These are phyloP conservation scores for Graphium sp. DNA, from an alignment of 2,329 filamentous ascomycete genomes.

Conservation along the genomic window DNA sequence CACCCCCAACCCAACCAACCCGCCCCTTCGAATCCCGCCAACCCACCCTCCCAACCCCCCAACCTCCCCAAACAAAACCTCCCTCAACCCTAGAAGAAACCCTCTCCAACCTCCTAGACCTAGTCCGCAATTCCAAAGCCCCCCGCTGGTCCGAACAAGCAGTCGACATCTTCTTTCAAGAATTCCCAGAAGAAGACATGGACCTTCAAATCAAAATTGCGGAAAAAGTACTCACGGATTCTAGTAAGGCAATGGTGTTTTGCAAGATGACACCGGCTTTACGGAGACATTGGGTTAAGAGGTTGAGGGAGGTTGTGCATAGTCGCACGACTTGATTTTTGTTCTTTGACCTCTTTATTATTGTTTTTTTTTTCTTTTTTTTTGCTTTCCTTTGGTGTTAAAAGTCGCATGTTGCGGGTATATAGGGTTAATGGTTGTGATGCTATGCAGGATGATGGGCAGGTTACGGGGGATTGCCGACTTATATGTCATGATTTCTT, in stretches of 20 bases:
- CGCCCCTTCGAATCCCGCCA: slow-evolving; percentile 7
- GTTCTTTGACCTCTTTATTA: not conserved
- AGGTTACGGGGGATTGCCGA: no score
- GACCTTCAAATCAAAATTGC: slow-evolving; percentile 43
- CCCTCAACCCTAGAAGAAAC: slow-evolving; percentile 13
- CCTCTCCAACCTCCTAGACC: slow-evolving; percentile 18
- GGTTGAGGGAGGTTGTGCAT: slow-evolving; percentile 29
- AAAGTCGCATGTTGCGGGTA: no score
- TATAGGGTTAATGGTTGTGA: no score
- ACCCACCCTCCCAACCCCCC: not conserved
- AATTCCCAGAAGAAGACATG: slow-evolving; percentile 38
- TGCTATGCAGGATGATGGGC: no score
- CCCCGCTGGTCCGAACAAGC: slow-evolving; percentile 39
- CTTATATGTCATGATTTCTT: no score
- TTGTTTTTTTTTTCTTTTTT: not conserved
- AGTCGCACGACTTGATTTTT: slow-evolving; percentile 1
- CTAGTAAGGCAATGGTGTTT: slow-evolving; percentile 43
- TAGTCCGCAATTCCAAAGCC: slow-evolving; percentile 17
- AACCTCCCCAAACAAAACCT: not conserved
- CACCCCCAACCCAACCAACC: slow-evolving; percentile 14
- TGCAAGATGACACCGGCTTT: slow-evolving; percentile 39
- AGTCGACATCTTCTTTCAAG: slow-evolving; percentile 40
- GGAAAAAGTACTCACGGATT: slow-evolving; percentile 39
- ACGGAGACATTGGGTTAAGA: slow-evolving; percentile 37
- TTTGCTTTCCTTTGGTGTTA: not conserved